These are phyloP conservation scores for Ascochyta viciae-villosae DNA, from an alignment of 2,329 filamentous ascomycete genomes.

Conservation along the genomic window DNA sequence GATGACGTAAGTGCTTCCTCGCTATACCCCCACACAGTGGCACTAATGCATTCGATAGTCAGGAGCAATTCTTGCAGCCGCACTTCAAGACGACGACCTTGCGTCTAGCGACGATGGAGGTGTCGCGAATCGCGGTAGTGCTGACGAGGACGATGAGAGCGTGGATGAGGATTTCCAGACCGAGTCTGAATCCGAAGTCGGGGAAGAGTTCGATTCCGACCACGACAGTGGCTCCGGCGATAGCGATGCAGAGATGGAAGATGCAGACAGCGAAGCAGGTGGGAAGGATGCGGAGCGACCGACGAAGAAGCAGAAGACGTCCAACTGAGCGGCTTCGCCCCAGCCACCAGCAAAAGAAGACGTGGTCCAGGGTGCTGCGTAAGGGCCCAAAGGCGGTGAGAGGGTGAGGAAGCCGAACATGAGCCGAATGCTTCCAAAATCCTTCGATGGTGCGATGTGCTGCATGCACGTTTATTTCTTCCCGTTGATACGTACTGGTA, in stretches of 20 bases:
- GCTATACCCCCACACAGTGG: not conserved
- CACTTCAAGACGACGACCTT: slow-evolving; percentile 83
- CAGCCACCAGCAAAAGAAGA: slow-evolving; percentile 6
- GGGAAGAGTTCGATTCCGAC: slow-evolving; percentile 91
- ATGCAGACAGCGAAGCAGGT: slow-evolving; percentile 65
- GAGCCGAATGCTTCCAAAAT: slow-evolving; percentile 28
- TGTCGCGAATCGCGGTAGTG: slow-evolving; percentile 81
- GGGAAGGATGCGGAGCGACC: slow-evolving; percentile 61
- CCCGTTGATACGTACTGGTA: slow-evolving; percentile 1
- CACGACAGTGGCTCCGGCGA: slow-evolving; percentile 84
- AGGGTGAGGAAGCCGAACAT: slow-evolving; percentile 20
- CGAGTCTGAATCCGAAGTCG: slow-evolving; percentile 92
- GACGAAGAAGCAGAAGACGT: slow-evolving; percentile 69
- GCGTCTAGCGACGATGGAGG: slow-evolving; percentile 79
- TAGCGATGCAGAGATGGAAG: slow-evolving; percentile 69
- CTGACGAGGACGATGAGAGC: slow-evolving; percentile 94
- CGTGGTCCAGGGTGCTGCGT: slow-evolving; percentile 5
- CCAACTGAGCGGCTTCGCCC: slow-evolving; percentile 32
- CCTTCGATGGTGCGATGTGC: slow-evolving; percentile 27
- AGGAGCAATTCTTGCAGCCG: slow-evolving; percentile 73
- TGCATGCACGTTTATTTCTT: slow-evolving; percentile 29
- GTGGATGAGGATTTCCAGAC: slow-evolving; percentile 95
- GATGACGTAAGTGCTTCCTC: slow-evolving; percentile 74
- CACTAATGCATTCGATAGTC: slow-evolving; percentile 52
- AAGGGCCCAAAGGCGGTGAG: slow-evolving; percentile 15